phyloP scores from a whole-genome alignment of 164 flowering plant species.

The Malania oleifera region DNA sequence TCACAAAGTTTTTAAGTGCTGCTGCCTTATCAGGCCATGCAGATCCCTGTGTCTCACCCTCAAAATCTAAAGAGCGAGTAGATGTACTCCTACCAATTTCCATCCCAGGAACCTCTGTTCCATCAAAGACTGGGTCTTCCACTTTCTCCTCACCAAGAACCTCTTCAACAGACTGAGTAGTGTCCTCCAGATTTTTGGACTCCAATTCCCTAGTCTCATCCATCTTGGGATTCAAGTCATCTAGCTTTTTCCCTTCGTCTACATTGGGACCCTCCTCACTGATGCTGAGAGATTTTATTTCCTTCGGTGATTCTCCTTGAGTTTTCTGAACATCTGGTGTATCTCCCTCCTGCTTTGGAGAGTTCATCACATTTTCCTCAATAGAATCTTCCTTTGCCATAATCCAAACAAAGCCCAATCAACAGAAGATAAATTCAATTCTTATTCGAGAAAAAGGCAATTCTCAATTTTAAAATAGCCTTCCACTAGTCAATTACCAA shows the following conservation, averaged over 20 bases:
- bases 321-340: constrained; percentile 15
- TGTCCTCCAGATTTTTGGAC: constrained; percentile 23
- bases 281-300: constrained; percentile 19
- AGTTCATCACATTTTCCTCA: constrained; percentile 9
- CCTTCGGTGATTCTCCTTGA: constrained; percentile 19
- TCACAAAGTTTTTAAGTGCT: constrained; percentile 57
- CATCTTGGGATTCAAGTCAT: constrained; percentile 6
- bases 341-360: constrained; percentile 19
- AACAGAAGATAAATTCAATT: no score
- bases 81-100: constrained; percentile 38
- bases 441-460: constrained; percentile 2
- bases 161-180: constrained; percentile 19
- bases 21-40: constrained; percentile 72
- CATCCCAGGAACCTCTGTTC: constrained; percentile 53
- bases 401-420: background rate
- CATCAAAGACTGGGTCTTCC: constrained; percentile 66
- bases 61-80: constrained; percentile 29
- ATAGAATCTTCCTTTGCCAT: constrained; percentile 26
- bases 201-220: constrained; percentile 5
- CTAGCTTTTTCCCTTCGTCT: constrained; percentile 10
- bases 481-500: background rate
- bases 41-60: constrained; percentile 32
- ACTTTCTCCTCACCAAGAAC: constrained; percentile 31
- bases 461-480: background rate
- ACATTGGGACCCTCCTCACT: constrained; percentile 15